Percentiles rank a stretch among this genome's conserved stretches.
Conservation (phyloP, 2,329 filamentous ascomycete genomes). For the Myriangium duriaei region DNA sequence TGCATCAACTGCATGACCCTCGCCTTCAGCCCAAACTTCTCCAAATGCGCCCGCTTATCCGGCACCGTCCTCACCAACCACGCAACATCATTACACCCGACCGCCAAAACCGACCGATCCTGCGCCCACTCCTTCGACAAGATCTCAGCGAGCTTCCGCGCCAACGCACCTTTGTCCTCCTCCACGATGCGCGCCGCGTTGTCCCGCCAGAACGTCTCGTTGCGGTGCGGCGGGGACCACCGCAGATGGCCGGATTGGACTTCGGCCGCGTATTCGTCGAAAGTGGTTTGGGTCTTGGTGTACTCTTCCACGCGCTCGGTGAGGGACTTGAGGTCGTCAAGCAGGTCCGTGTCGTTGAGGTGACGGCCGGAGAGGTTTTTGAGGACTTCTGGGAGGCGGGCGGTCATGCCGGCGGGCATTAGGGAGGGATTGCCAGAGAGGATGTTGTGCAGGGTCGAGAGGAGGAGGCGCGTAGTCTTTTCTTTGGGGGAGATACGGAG, state of each 20-base stretch:
- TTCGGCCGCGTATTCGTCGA: conserved; percentile 64
- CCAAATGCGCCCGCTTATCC: conserved; percentile 65
- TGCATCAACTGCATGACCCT: conserved; percentile 90
- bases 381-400: conserved; percentile 57
- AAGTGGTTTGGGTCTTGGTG: conserved; percentile 54
- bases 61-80: conserved; percentile 78
- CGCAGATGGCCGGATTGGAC: conserved; percentile 75
- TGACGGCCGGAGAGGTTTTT: conserved; percentile 43
- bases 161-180: conserved; percentile 64
- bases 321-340: conserved; percentile 36
- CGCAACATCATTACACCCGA: conserved; percentile 89
- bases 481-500: conserved; percentile 90
- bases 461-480: conserved; percentile 84
- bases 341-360: conserved; percentile 39
- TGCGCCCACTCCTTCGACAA: conserved; percentile 72
- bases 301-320: conserved; percentile 71
- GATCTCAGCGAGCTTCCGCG: conserved; percentile 74
- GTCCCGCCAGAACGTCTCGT: conserved; percentile 78
- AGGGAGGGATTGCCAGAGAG: conserved; percentile 58
- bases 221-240: conserved; percentile 86
- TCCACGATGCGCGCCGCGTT: conserved; percentile 82
- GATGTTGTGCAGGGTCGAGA: conserved; percentile 83
- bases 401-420: conserved; percentile 75
- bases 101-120: conserved; percentile 71
- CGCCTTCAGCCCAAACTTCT: conserved; percentile 73